Conservation (phyloP, 192 early-diverging fungal species). For the Rhizophagus prolifer region DNA sequence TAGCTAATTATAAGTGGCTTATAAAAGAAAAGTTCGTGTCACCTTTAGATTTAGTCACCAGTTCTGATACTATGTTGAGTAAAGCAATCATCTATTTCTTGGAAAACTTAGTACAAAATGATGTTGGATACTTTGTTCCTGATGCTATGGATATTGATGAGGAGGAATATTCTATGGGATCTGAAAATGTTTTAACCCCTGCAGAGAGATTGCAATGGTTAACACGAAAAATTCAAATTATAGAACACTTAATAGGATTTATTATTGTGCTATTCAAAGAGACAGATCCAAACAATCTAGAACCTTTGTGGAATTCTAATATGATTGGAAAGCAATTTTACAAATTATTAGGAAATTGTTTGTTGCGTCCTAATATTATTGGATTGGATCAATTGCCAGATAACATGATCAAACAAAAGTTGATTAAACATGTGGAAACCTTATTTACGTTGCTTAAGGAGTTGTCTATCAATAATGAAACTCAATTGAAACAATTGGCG, state of each 20-base stretch:
- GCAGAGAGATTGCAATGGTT: slow-evolving; percentile 6
- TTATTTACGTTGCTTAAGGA: slow-evolving; percentile 29
- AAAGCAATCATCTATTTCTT: slow-evolving; percentile 30
- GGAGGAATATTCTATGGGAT: not conserved
- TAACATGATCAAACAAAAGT: slow-evolving; percentile 24
- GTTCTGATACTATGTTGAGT: slow-evolving; percentile 7
- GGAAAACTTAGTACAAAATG: slow-evolving; percentile 30
- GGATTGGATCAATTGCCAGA: slow-evolving; percentile 37
- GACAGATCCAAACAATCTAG: not conserved
- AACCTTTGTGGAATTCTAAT: slow-evolving; percentile 17
- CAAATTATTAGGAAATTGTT: slow-evolving; percentile 39
- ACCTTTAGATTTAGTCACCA: slow-evolving; percentile 17
- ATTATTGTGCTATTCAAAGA: not conserved
- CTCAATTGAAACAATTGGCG: not conserved
- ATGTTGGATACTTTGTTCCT: not conserved
- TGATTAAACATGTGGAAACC: slow-evolving; percentile 31
- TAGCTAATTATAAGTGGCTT: slow-evolving; percentile 40
- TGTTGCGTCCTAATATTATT: slow-evolving; percentile 48
- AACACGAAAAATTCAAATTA: too few species aligned
- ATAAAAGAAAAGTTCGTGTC: slow-evolving; percentile 26
- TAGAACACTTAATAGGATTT: not conserved
- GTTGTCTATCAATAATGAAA: not conserved
- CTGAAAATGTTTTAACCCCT: slow-evolving; percentile 13
- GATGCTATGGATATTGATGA: slow-evolving; percentile 26
- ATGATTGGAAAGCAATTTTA: slow-evolving; percentile 45